A percentile compares a stretch with the other conserved stretches of the same genome.
Conservation (phyloP, 2,329 filamentous ascomycete genomes). For the Colletotrichum shisoi region DNA sequence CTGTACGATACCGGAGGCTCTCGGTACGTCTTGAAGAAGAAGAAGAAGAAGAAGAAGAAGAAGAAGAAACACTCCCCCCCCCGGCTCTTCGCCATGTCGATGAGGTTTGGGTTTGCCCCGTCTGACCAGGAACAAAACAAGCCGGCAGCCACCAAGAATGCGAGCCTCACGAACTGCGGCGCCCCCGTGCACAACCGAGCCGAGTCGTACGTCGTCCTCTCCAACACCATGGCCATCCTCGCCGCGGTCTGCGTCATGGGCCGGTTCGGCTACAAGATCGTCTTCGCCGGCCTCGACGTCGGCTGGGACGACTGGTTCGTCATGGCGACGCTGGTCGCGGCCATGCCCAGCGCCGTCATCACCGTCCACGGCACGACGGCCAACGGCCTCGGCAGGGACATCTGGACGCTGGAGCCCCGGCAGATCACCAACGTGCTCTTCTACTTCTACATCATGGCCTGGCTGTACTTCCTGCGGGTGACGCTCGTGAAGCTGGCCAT, state of each 20-base stretch:
- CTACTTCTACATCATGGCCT: conserved; percentile 51
- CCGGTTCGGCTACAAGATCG: conserved; percentile 50
- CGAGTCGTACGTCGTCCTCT: conserved; percentile 46
- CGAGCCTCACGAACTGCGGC: conserved; percentile 43
- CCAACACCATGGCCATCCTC: conserved; percentile 46
- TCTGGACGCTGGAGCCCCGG: conserved; percentile 54
- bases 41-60: no score
- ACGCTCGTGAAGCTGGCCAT: conserved; percentile 57
- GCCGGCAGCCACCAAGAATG: conserved; percentile 41
- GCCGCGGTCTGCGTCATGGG: conserved; percentile 49
- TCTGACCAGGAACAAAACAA: not conserved
- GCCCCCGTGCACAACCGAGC: conserved; percentile 44
- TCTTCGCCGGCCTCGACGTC: conserved; percentile 46
- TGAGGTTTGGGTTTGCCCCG: not conserved
- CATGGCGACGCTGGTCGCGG: conserved; percentile 43
- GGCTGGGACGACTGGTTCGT: conserved; percentile 51
- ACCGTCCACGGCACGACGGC: conserved; percentile 43
- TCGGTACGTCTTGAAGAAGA: no score
- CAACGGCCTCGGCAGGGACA: conserved; percentile 55
- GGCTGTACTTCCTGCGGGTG: conserved; percentile 55
- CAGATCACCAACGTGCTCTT: conserved; percentile 52
- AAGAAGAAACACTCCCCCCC: no score
- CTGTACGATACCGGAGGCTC: conserved; percentile 41
- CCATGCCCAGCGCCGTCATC: conserved; percentile 46
- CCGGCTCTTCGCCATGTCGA: not conserved